Conservation (phyloP, 352 stramenopile genomes). For the Pythium brachiatum region DNA sequence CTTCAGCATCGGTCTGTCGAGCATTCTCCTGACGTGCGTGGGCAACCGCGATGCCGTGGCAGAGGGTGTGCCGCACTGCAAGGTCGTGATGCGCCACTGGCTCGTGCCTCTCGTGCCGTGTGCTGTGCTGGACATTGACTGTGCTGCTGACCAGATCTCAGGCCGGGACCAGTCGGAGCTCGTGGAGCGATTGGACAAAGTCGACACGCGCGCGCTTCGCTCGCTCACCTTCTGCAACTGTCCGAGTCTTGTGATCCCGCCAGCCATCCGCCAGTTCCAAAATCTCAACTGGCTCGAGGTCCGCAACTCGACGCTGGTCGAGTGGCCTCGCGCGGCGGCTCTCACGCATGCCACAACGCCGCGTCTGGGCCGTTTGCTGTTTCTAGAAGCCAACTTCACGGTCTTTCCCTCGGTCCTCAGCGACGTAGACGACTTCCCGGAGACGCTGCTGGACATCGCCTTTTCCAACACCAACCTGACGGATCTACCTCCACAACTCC, state of each 20-base stretch:
- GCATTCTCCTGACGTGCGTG: background rate
- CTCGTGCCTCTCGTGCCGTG: slow-evolving; percentile 10
- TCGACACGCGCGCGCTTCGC: background rate
- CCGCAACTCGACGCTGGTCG: slow-evolving; percentile 8
- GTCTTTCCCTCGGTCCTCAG: slow-evolving; percentile 1
- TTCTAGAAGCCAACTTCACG: slow-evolving; percentile 14
- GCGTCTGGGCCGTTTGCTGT: slow-evolving; percentile 2
- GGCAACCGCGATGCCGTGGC: background rate
- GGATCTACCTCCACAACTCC: background rate
- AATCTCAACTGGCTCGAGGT: slow-evolving; percentile 21
- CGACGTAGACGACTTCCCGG: background rate
- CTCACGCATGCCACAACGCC: background rate
- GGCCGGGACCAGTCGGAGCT: background rate
- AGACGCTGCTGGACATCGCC: slow-evolving; percentile 6
- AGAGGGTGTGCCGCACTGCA: background rate
- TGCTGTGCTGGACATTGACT: slow-evolving; percentile 8
- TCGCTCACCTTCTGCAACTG: slow-evolving; percentile 18
- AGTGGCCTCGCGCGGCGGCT: background rate
- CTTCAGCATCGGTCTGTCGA: background rate
- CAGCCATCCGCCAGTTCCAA: slow-evolving; percentile 10
- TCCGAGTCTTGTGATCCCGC: slow-evolving; percentile 7
- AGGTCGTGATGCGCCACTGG: slow-evolving; percentile 11
- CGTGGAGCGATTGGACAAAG: background rate
- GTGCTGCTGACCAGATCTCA: background rate
- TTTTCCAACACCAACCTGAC: slow-evolving; percentile 16